Evolutionary conservation across 2,329 filamentous ascomycete genomes (phyloP).

Genomic region (Daldinia eschscholtzii): DNA sequence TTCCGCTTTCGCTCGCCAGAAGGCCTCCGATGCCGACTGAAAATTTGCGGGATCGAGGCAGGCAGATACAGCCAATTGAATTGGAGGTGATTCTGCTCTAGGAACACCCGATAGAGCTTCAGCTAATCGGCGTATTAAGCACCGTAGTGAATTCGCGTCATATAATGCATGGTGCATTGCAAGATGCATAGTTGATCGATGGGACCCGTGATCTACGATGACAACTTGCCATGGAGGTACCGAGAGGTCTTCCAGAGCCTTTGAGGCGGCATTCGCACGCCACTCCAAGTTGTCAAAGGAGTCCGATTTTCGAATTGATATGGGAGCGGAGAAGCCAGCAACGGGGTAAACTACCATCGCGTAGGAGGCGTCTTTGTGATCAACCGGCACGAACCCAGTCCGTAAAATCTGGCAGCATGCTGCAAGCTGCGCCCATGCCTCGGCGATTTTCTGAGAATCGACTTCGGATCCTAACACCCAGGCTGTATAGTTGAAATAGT

Average conservation of each 20-base stretch:
- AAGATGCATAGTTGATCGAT: slow-evolving; percentile 57
- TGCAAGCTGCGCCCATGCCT: slow-evolving; percentile 71
- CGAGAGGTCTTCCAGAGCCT: slow-evolving; percentile 61
- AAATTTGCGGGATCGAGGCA: slow-evolving; percentile 56
- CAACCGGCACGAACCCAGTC: slow-evolving; percentile 76
- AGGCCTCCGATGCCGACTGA: slow-evolving; percentile 57
- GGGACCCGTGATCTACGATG: slow-evolving; percentile 55
- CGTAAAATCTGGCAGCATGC: slow-evolving; percentile 77
- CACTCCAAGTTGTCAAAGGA: slow-evolving; percentile 55
- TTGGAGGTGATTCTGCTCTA: slow-evolving; percentile 20
- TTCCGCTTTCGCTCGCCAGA: slow-evolving; percentile 73
- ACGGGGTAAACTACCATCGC: slow-evolving; percentile 76
- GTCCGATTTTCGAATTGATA: slow-evolving; percentile 38
- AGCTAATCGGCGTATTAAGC: slow-evolving; percentile 72
- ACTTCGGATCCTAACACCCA: slow-evolving; percentile 62
- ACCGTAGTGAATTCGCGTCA: slow-evolving; percentile 79
- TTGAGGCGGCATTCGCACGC: slow-evolving; percentile 51
- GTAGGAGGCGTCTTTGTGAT: slow-evolving; percentile 72
- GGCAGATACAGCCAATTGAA: slow-evolving; percentile 56
- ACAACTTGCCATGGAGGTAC: slow-evolving; percentile 73
- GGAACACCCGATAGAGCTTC: slow-evolving; percentile 45
- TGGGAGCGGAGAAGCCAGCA: slow-evolving; percentile 32
- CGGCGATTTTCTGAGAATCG: slow-evolving; percentile 57
- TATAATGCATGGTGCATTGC: slow-evolving; percentile 85
- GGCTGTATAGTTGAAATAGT: slow-evolving; percentile 82